Base-by-base conservation (phyloP, 805 yeast species). In the Ogataea pignaliae region DNA sequence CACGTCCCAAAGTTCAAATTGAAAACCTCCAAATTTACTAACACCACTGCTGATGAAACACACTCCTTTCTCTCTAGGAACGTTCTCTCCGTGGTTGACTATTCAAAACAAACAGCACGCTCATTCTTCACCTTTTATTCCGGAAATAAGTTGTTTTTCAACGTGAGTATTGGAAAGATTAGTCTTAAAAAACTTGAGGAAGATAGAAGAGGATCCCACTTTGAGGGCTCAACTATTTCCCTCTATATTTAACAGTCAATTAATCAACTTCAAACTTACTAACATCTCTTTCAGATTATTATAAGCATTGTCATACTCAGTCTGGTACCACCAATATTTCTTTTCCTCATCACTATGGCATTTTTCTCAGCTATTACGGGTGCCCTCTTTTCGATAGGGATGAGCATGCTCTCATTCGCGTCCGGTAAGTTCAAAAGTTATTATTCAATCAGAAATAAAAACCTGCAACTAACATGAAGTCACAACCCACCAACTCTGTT, bases 331-430 rank as follows among this genome's bases (percentile, higher is more conserved):
- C 53, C 55, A 2, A 44, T 53, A 11, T 9, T 48, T 1, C 26
- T 50, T 11, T 45, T 48, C 21, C 5, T 47, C 2, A 16, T 52
- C 10, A 18, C 45, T 12, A 50, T 54, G 56, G 37, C 53, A 2
- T 39, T 46, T 1, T 52, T 48, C 39, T 40, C 54, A 8, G 39
- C 53, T 2, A 41, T 49, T 13, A 38, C 46, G 21, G 48, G 53
- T 3, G 26, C 47, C 13, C 16, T 55, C 3, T 52, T 55, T 47
- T 51, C 54, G 16, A 33, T 53, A 5, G 53, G 55, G 3, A 13
- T 52, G 16, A 38, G 51, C 14, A 9, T 48, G 3, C 37, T 51
- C 7, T 39, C 53, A 2, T 11, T 52, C 16, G 40, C 44, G 5
- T 42, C 54, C 10, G 42, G 55, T 47, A 34, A 32, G 56, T 48